Conservation (phyloP, 2,329 filamentous ascomycete genomes). For the Emergomyces africanus region DNA sequence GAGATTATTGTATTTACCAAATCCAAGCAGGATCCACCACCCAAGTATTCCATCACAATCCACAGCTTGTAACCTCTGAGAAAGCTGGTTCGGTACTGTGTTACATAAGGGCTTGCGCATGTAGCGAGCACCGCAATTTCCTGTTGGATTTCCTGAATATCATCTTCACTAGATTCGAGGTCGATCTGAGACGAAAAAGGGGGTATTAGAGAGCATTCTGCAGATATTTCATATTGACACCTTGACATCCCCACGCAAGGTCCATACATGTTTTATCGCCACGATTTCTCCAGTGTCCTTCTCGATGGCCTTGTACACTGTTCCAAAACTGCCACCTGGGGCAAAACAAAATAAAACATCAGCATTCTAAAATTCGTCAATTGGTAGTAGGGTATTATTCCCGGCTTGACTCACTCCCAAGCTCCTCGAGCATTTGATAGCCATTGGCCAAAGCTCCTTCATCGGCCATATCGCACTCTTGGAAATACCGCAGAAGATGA, state of each 20-base stretch:
- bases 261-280: slow-evolving; percentile 84
- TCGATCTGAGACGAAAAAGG: slow-evolving; percentile 58
- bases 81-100: slow-evolving; percentile 93
- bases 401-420: slow-evolving; percentile 59
- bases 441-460: slow-evolving; percentile 57
- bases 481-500: neutral
- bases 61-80: slow-evolving; percentile 93
- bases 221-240: neutral
- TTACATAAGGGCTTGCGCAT: slow-evolving; percentile 86
- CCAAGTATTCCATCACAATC: slow-evolving; percentile 98
- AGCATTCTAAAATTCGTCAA: neutral
- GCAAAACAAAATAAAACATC: slow-evolving; percentile 6
- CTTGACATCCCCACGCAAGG: neutral
- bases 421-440: slow-evolving; percentile 91
- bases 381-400: neutral
- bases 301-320: slow-evolving; percentile 95
- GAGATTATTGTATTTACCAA: slow-evolving; percentile 48
- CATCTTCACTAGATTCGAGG: slow-evolving; percentile 95
- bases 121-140: slow-evolving; percentile 93
- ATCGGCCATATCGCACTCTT: slow-evolving; percentile 24
- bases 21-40: slow-evolving; percentile 89
- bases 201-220: slow-evolving; percentile 5
- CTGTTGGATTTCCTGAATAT: slow-evolving; percentile 95
- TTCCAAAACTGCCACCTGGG: slow-evolving; percentile 82
- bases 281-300: slow-evolving; percentile 82